Evolutionary conservation across 2,329 filamentous ascomycete species (phyloP).

Genomic region (Penicillium polonicum): DNA sequence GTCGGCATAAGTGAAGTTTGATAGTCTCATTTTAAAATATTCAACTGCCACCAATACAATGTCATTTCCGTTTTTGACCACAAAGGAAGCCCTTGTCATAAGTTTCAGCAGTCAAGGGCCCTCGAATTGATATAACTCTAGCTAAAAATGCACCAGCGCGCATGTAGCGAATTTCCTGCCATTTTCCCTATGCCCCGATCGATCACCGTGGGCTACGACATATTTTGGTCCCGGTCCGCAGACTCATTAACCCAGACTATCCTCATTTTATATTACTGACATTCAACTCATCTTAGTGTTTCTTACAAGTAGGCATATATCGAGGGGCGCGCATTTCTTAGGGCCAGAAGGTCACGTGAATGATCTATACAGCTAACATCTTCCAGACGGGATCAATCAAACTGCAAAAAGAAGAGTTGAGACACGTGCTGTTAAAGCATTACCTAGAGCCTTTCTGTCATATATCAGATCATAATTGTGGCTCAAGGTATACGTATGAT

Average conservation of each 20-base stretch:
- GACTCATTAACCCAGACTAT: not conserved
- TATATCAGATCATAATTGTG: too few species aligned
- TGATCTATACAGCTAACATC: too few species aligned
- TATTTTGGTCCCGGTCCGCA: too few species aligned
- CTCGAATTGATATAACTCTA: not conserved
- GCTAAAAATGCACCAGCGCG: too few species aligned
- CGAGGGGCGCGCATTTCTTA: not conserved
- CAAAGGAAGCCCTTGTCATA: rapidly evolving
- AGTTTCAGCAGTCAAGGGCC: too few species aligned
- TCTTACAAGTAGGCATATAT: too few species aligned
- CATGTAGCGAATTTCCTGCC: not conserved
- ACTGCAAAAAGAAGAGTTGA: not conserved
- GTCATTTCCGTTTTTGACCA: not conserved
- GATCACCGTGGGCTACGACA: not conserved
- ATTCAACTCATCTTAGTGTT: not conserved
- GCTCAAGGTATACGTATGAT: too few species aligned
- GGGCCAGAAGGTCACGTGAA: not conserved
- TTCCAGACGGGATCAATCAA: not conserved
- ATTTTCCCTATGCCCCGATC: not conserved
- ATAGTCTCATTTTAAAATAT: not conserved
- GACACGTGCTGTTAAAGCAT: not conserved
- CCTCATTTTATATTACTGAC: not conserved
- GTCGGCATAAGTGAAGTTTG: not conserved
- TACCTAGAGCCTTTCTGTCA: not conserved
- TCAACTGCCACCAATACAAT: not conserved